A percentile compares a stretch with the other conserved stretches of the same genome.
phyloP scores from a whole-genome alignment of 2,329 filamentous ascomycete species.

The Fusarium illudens region DNA sequence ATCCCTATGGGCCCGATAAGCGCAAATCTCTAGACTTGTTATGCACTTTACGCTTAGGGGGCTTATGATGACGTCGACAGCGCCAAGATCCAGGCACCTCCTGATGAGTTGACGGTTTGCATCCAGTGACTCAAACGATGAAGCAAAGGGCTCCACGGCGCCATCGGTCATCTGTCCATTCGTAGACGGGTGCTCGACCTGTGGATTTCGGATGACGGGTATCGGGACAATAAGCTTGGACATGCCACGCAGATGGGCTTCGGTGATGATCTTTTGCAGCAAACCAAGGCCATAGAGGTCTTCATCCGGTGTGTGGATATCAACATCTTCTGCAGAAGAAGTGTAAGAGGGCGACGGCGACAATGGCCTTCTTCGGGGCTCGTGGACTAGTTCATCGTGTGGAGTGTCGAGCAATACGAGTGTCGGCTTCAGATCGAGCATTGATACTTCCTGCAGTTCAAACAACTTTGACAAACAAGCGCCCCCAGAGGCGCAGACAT shows the following conservation, averaged over 20 bases:
- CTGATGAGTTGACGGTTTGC: conserved; percentile 60
- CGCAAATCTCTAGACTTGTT: conserved; percentile 80
- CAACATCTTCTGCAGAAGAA: conserved; percentile 45
- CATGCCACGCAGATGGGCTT: conserved; percentile 64
- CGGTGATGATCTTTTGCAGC: conserved; percentile 65
- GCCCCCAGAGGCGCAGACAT: conserved; percentile 62
- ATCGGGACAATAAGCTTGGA: conserved; percentile 66
- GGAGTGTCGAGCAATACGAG: conserved; percentile 67
- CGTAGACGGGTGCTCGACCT: conserved; percentile 37
- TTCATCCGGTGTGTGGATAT: conserved; percentile 55
- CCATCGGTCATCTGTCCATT: conserved; percentile 50
- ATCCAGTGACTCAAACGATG: conserved; percentile 39
- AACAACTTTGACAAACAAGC: conserved; percentile 63
- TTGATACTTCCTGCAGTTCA: conserved; percentile 60
- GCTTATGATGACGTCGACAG: conserved; percentile 83
- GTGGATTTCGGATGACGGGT: conserved; percentile 58
- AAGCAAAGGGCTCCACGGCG: conserved; percentile 48
- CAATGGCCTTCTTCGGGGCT: conserved; percentile 46
- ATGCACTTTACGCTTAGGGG: conserved; percentile 79
- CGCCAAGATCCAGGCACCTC: conserved; percentile 84
- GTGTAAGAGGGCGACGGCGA: conserved; percentile 57
- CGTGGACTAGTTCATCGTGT: conserved; percentile 56
- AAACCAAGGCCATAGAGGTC: conserved; percentile 65
- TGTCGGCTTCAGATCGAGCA: conserved; percentile 63
- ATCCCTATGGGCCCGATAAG: conserved; percentile 82